These are phyloP conservation scores for Lizanozyma gosingica DNA, from an alignment of 1,139 yeast genomes.

Conservation along the genomic window DNA sequence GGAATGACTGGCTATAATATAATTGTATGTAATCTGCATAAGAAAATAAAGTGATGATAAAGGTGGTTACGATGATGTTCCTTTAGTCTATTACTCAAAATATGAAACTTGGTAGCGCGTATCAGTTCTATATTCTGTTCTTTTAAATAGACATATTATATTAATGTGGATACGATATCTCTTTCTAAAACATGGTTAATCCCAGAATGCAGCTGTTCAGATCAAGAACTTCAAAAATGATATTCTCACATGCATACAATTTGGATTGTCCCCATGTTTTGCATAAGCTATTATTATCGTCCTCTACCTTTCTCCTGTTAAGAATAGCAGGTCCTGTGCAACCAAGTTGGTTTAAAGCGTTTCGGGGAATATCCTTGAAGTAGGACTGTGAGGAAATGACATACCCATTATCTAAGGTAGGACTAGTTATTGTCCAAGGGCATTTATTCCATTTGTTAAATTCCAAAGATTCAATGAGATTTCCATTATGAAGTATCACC, in stretches of 20 bases:
- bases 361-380: neutral
- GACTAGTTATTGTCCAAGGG: conserved; percentile 22
- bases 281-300: neutral
- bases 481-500: conserved; percentile 43
- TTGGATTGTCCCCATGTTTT: neutral
- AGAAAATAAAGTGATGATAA: too few relatives aligned
- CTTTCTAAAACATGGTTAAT: neutral
- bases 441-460: conserved; percentile 45
- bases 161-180: too few relatives aligned
- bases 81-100: too few relatives aligned
- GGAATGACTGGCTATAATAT: too few relatives aligned
- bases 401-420: neutral
- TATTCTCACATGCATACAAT: conserved; percentile 9
- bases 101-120: neutral
- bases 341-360: neutral
- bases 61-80: too few relatives aligned
- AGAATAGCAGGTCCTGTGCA: neutral
- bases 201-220: neutral
- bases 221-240: conserved; percentile 18
- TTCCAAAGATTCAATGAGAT: conserved; percentile 35
- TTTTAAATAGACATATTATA: too few relatives aligned
- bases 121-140: too few relatives aligned
- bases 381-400: neutral
- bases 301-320: neutral
- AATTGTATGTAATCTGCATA: too few relatives aligned